These are phyloP conservation scores for Rhodofomes roseus DNA, from an alignment of 1,284 basidiomycete genomes.

Conservation along the genomic window DNA sequence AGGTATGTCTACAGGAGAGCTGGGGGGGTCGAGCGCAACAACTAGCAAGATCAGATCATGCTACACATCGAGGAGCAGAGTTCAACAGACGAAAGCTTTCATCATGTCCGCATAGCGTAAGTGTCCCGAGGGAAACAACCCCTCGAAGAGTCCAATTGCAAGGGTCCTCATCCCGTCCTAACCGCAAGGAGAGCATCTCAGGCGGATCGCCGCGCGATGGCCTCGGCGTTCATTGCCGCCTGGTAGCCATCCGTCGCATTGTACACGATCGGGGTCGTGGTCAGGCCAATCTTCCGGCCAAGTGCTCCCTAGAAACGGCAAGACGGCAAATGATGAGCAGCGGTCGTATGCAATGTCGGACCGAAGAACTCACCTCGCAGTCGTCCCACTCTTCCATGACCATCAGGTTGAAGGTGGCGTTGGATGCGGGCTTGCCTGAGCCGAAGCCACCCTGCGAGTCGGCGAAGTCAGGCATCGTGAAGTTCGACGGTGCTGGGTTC, in stretches of 20 bases:
- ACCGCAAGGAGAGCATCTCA: not conserved
- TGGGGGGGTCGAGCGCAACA: not conserved
- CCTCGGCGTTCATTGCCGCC: not conserved
- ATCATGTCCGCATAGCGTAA: not conserved
- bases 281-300: constrained; percentile 25
- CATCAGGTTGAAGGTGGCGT: constrained; percentile 35
- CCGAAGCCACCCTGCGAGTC: constrained; percentile 39
- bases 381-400: constrained; percentile 46
- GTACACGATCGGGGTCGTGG: constrained; percentile 26
- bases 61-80: not conserved
- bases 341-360: not conserved
- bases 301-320: constrained; percentile 24
- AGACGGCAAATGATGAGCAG: not conserved
- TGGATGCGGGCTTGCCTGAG: constrained; percentile 27
- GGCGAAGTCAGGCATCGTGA: constrained; percentile 49
- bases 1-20: not conserved
- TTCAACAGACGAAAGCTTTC: not conserved
- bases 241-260: constrained; percentile 22
- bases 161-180: not conserved
- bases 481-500: constrained; percentile 37
- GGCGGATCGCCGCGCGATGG: not conserved
- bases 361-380: constrained; percentile 26
- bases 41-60: not conserved
- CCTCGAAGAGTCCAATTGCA: not conserved
- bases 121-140: not conserved